These are phyloP conservation scores for Pugionium cornutum DNA, from an alignment of 345 rosid genomes.

Conservation along the genomic window DNA sequence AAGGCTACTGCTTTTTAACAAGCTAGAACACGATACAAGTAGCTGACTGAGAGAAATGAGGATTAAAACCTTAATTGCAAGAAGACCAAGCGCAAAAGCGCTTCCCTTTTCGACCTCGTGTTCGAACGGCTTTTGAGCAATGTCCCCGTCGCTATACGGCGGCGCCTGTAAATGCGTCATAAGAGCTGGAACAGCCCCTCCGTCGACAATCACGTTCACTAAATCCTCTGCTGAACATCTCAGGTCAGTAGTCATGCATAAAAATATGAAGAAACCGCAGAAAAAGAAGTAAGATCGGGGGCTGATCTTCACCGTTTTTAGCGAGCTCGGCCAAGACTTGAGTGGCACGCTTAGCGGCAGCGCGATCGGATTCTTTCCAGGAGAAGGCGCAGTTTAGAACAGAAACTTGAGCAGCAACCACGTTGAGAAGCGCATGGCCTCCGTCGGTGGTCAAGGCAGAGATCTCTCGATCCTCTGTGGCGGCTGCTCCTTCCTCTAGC, in stretches of 20 bases:
- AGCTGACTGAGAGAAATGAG: background rate
- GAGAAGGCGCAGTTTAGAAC: constrained; percentile 74
- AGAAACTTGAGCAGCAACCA: constrained; percentile 71
- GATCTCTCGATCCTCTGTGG: constrained; percentile 58
- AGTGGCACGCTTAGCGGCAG: constrained; percentile 92
- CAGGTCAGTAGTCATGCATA: constrained; percentile 32
- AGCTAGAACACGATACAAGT: constrained; percentile 6
- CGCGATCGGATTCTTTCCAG: constrained; percentile 90
- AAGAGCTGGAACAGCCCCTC: constrained; percentile 91
- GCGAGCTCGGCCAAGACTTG: constrained; percentile 98
- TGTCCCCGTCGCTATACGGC: constrained; percentile 54
- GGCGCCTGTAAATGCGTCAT: constrained; percentile 92
- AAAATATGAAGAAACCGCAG: constrained; percentile 20
- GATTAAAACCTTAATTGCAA: constrained; percentile 79
- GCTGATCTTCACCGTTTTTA: constrained; percentile 67
- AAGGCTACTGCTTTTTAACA: constrained; percentile 21
- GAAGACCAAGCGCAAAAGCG: constrained; percentile 94
- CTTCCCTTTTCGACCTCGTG: constrained; percentile 99
- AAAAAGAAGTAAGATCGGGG: constrained; percentile 39
- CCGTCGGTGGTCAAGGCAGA: constrained; percentile 61
- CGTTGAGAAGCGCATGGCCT: constrained; percentile 56
- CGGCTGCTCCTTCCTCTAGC: constrained; percentile 68
- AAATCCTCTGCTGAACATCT: constrained; percentile 73
- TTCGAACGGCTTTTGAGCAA: constrained; percentile 65
- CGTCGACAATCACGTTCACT: constrained; percentile 92